Conservation (phyloP, 129 eudicot genomes). For the Helianthus tuberosus region DNA sequence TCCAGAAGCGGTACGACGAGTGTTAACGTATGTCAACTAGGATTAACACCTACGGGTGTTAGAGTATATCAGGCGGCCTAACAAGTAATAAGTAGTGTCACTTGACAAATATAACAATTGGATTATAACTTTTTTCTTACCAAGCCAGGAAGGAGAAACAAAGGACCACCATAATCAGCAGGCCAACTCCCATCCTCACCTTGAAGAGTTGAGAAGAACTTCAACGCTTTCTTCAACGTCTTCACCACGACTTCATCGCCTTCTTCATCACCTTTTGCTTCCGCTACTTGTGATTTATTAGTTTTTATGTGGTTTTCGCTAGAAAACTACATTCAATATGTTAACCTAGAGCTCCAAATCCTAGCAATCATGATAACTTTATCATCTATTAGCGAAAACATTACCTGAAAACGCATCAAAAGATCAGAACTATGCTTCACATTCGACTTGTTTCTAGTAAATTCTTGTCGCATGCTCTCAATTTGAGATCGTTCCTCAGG, state of each 20-base stretch:
- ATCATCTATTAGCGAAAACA: neutral
- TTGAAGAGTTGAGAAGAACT: constrained; percentile 51
- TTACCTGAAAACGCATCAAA: constrained; percentile 60
- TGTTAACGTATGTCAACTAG: too few species aligned
- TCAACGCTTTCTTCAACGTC: constrained; percentile 45
- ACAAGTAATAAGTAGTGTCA: too few species aligned
- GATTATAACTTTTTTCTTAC: constrained; percentile 20
- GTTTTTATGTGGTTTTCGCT: constrained; percentile 18
- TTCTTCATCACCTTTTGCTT: constrained; percentile 5
- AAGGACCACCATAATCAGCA: constrained; percentile 64
- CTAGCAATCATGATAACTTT: neutral
- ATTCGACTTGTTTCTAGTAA: constrained; percentile 32
- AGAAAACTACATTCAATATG: constrained; percentile 20
- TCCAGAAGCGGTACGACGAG: too few species aligned
- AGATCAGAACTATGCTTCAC: constrained; percentile 62
- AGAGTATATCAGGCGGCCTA: too few species aligned
- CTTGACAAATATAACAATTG: too few species aligned
- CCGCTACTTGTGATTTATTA: neutral
- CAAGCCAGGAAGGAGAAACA: constrained; percentile 60
- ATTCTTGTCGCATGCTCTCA: constrained; percentile 45
- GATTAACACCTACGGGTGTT: too few species aligned
- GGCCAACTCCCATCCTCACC: constrained; percentile 69
- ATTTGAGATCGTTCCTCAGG: constrained; percentile 48
- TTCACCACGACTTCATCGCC: constrained; percentile 34
- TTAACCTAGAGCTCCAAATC: constrained; percentile 8